Conservation (phyloP, 495 filamentous ascomycete species). For the Podospora pseudoanserina region DNA sequence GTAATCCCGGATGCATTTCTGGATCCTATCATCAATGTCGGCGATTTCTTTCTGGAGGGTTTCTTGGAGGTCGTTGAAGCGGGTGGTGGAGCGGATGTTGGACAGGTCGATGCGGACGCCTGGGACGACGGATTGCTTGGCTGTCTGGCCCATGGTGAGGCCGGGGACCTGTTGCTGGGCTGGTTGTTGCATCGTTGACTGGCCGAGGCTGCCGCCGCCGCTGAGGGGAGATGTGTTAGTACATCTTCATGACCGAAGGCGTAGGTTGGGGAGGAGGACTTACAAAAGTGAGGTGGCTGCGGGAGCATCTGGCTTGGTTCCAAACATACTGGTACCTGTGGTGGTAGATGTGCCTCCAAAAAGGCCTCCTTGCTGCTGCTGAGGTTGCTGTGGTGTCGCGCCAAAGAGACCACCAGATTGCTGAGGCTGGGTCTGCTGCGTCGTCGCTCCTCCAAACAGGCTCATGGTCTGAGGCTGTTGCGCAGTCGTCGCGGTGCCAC, state of each 20-base stretch:
- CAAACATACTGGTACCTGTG: constrained; percentile 47
- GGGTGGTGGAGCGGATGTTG: constrained; percentile 77
- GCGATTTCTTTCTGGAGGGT: constrained; percentile 75
- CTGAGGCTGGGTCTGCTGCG: constrained; percentile 18
- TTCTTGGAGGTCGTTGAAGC: constrained; percentile 83
- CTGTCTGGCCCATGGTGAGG: constrained; percentile 46
- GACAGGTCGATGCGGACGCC: constrained; percentile 74
- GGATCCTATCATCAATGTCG: constrained; percentile 67
- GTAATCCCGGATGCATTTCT: constrained; percentile 59
- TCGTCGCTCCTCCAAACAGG: constrained; percentile 15
- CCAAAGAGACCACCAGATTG: constrained; percentile 21
- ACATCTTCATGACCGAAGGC: constrained; percentile 14
- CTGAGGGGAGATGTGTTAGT: background rate
- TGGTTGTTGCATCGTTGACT: constrained; percentile 42
- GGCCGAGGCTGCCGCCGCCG: constrained; percentile 23
- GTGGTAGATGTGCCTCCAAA: constrained; percentile 29
- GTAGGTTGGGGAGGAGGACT: constrained; percentile 24
- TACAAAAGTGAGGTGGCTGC: constrained; percentile 49
- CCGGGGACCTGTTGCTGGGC: constrained; percentile 30
- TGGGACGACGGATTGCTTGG: constrained; percentile 52
- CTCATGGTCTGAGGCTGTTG: constrained; percentile 19
- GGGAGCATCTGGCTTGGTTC: constrained; percentile 31
- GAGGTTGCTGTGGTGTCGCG: constrained; percentile 13
- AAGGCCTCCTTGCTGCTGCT: constrained; percentile 23
- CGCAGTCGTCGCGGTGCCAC: constrained; percentile 6